Percentiles rank a stretch among this genome's conserved stretches.
These are phyloP conservation scores for Herpetomonas samuelpessoai DNA, from an alignment of 208 protist genomes.

Conservation along the genomic window DNA sequence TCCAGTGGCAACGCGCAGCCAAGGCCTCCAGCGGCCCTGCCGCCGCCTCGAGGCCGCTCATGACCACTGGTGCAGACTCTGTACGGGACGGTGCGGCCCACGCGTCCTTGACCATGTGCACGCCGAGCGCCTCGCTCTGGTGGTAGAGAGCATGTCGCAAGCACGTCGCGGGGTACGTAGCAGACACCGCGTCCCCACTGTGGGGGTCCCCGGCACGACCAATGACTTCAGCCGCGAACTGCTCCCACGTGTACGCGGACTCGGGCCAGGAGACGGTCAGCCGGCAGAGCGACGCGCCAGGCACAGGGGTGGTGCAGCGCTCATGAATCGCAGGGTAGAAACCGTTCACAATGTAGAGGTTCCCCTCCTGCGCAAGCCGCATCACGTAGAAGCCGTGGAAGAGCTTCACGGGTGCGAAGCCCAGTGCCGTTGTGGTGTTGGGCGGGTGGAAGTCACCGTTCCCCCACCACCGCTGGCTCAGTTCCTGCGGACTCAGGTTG, in stretches of 20 bases:
- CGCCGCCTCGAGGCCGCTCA: conserved; percentile 47
- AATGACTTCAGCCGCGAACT: conserved; percentile 45
- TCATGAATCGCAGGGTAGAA: conserved; percentile 57
- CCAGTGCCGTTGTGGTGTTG: conserved; percentile 9
- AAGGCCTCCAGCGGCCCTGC: conserved; percentile 74
- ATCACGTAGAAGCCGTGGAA: conserved; percentile 41
- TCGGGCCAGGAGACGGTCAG: conserved; percentile 53
- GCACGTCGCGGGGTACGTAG: conserved; percentile 12
- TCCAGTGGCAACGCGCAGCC: conserved; percentile 68
- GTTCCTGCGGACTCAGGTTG: conserved; percentile 20
- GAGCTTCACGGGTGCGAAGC: conserved; percentile 23
- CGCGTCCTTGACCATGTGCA: conserved; percentile 14
- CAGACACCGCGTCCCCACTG: conserved; percentile 1
- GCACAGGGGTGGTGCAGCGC: conserved; percentile 21
- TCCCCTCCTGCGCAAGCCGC: conserved; percentile 23
- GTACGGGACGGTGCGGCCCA: background rate
- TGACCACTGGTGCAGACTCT: conserved; percentile 29
- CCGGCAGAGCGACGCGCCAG: conserved; percentile 12
- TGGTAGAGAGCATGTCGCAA: conserved; percentile 37
- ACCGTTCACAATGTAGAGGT: conserved; percentile 74
- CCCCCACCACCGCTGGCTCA: conserved; percentile 40
- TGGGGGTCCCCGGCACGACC: conserved; percentile 34
- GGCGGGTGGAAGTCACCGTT: conserved; percentile 9
- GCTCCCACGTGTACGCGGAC: conserved; percentile 32
- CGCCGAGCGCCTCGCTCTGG: conserved; percentile 39